Evolutionary conservation across 352 stramenopile species (phyloP).

Genomic region (Globisporangium cystogenes): DNA sequence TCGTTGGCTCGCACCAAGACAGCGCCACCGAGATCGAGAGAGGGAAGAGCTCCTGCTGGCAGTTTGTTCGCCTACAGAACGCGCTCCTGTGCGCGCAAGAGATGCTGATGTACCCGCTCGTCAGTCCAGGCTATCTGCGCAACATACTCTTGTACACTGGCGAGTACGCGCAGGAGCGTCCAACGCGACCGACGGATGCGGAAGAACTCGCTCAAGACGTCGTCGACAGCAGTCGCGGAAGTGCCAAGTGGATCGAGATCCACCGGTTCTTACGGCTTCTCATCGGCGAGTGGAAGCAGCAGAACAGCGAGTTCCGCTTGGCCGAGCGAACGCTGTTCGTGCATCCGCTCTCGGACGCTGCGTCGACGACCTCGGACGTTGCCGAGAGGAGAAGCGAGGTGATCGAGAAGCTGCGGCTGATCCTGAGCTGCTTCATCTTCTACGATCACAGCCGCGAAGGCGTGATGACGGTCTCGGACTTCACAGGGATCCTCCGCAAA

Average conservation of each 20-base stretch:
- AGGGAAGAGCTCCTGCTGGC: constrained; percentile 37
- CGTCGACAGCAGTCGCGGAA: background rate
- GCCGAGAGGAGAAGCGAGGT: constrained; percentile 6
- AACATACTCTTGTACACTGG: constrained; percentile 47
- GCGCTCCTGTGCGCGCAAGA: constrained; percentile 61
- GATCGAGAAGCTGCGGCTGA: constrained; percentile 50
- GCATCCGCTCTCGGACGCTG: constrained; percentile 13
- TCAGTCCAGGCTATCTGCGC: constrained; percentile 50
- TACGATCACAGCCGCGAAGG: constrained; percentile 59
- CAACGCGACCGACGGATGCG: constrained; percentile 1
- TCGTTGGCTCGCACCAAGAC: background rate
- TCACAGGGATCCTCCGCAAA: constrained; percentile 43
- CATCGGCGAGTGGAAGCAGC: constrained; percentile 68
- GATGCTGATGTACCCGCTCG: constrained; percentile 63
- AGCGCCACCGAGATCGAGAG: constrained; percentile 8
- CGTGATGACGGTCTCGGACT: constrained; percentile 39
- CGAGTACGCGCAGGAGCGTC: constrained; percentile 39
- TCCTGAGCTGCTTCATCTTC: constrained; percentile 72
- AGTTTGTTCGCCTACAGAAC: constrained; percentile 49
- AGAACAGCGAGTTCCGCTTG: constrained; percentile 43
- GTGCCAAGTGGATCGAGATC: constrained; percentile 46
- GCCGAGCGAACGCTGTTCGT: constrained; percentile 47
- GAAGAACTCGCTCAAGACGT: background rate
- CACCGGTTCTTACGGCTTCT: constrained; percentile 60
- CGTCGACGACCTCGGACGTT: background rate